Conservation (phyloP, 2,329 filamentous ascomycete genomes). For the Chalara sp. region DNA sequence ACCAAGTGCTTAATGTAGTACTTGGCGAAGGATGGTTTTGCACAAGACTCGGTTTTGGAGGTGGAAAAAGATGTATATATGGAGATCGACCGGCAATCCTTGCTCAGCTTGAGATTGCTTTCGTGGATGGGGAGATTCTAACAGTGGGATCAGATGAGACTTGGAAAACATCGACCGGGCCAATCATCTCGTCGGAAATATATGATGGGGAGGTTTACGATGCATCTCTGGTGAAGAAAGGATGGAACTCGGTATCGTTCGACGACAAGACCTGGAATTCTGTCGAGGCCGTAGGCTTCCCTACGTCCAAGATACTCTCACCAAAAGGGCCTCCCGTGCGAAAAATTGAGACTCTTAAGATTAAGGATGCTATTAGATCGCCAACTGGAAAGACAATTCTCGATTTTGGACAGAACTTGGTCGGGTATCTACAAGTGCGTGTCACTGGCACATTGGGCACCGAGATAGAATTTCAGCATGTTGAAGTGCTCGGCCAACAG, state of each 20-base stretch:
- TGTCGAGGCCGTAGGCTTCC: constrained; percentile 28
- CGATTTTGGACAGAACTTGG: constrained; percentile 53
- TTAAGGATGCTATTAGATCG: constrained; percentile 24
- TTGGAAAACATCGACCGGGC: constrained; percentile 30
- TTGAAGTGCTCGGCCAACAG: constrained; percentile 36
- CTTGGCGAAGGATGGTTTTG: constrained; percentile 45
- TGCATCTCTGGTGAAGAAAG: constrained; percentile 25
- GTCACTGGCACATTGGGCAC: constrained; percentile 31
- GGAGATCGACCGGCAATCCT: constrained; percentile 34
- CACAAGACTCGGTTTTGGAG: constrained; percentile 31
- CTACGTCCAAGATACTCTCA: constrained; percentile 28
- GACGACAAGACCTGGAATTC: constrained; percentile 23
- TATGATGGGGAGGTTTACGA: constrained; percentile 49
- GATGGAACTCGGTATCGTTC: constrained; percentile 21
- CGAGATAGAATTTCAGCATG: constrained; percentile 35
- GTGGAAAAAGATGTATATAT: constrained; percentile 29
- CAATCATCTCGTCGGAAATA: constrained; percentile 31
- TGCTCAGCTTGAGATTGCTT: constrained; percentile 32
- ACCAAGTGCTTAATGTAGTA: constrained; percentile 35
- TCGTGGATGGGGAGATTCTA: constrained; percentile 25
- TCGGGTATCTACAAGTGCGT: constrained; percentile 39
- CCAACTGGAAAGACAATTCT: constrained; percentile 38
- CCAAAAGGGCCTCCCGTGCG: constrained; percentile 39
- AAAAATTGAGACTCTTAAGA: constrained; percentile 27
- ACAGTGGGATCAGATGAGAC: constrained; percentile 30